Conservation (phyloP, 2,329 filamentous ascomycete genomes). For the Bipolaris sorokiniana region DNA sequence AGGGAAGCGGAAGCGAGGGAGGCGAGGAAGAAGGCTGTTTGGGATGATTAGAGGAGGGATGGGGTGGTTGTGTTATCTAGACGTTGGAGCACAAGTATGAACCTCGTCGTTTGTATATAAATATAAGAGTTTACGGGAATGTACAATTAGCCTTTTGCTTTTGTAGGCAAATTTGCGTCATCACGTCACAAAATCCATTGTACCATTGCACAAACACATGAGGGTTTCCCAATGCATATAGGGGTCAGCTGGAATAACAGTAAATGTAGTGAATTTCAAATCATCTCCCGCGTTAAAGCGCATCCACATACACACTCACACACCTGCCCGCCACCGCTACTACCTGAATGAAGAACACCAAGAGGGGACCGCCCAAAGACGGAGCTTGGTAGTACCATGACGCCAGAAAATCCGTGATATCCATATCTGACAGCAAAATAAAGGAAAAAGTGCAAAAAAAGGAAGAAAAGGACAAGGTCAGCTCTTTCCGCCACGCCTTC, state of each 20-base stretch:
- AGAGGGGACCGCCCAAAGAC: conserved; percentile 21
- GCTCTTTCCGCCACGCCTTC: conserved; percentile 25
- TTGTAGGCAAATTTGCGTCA: neutral
- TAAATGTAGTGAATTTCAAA: conserved; percentile 18
- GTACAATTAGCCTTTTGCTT: neutral
- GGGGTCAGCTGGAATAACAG: neutral
- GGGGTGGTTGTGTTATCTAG: no score
- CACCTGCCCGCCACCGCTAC: conserved; percentile 6
- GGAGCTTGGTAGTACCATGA: conserved; percentile 32
- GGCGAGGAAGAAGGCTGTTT: conserved; percentile 80
- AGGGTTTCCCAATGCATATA: neutral
- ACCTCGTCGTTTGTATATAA: no score
- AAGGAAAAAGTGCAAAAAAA: conserved; percentile 13
- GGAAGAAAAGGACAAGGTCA: conserved; percentile 7
- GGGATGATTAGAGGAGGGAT: conserved; percentile 72
- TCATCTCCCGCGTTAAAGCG: conserved; percentile 20
- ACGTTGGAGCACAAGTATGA: no score
- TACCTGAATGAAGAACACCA: conserved; percentile 36
- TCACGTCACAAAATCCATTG: neutral
- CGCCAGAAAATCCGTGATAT: conserved; percentile 37
- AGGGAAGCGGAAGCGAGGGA: conserved; percentile 69
- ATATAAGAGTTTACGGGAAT: neutral
- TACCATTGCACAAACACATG: neutral
- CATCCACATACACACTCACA: neutral
- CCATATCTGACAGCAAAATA: conserved; percentile 26